A percentile compares a stretch with the other conserved stretches of the same genome.
phyloP scores from a whole-genome alignment of 1,139 yeast species.

The Suhomyces chickasaworum region DNA sequence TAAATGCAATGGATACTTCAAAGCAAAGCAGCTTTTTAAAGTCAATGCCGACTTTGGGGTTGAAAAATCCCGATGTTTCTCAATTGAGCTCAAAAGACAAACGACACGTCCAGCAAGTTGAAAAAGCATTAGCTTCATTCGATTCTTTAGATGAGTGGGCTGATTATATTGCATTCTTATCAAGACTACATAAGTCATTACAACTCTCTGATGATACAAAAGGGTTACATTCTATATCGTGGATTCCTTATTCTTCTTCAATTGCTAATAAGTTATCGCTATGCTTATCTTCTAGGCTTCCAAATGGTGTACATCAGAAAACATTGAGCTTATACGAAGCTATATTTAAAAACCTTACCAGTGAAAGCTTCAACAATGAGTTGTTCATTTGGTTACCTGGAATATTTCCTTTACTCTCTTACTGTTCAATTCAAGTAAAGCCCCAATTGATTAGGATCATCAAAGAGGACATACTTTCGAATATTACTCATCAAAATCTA shows the following conservation, averaged over 20 bases:
- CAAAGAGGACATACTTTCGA: constrained; percentile 51
- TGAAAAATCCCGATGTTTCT: constrained; percentile 4
- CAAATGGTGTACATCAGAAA: constrained; percentile 94
- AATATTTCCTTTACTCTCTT: constrained; percentile 77
- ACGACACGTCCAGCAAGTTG: constrained; percentile 65
- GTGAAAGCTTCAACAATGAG: constrained; percentile 50
- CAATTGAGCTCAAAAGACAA: constrained; percentile 58
- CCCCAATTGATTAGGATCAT: constrained; percentile 69
- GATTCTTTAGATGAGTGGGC: constrained; percentile 97
- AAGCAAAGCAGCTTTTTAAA: background rate
- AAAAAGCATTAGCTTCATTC: constrained; percentile 74
- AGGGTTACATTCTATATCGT: constrained; percentile 37
- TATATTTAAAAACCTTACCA: constrained; percentile 64
- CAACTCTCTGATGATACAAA: constrained; percentile 34
- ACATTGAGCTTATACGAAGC: constrained; percentile 74
- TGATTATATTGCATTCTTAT: constrained; percentile 89
- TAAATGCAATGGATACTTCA: background rate
- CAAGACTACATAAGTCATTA: constrained; percentile 73
- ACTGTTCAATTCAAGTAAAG: constrained; percentile 85
- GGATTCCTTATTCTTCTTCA: constrained; percentile 43
- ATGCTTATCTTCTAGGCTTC: constrained; percentile 77
- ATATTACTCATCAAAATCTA: constrained; percentile 51
- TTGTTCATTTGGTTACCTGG: constrained; percentile 86
- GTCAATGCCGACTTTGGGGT: constrained; percentile 2
- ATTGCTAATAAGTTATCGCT: constrained; percentile 55